A percentile compares a stretch with the other conserved stretches of the same genome.
These are phyloP conservation scores for Tubosaeta sp. DNA, from an alignment of 768 basidiomycete species.

Conservation along the genomic window DNA sequence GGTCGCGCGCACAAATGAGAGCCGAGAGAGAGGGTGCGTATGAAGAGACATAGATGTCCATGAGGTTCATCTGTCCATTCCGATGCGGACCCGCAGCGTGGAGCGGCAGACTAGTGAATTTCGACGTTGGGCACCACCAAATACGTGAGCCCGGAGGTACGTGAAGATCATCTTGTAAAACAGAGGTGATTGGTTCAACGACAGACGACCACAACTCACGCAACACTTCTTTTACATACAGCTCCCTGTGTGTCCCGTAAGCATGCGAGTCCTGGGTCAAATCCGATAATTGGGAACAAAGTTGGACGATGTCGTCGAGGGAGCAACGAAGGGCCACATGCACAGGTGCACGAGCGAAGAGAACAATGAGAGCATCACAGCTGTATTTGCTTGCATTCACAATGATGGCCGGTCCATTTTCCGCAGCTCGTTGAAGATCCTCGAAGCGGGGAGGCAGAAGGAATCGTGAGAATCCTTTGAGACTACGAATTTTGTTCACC, in stretches of 20 bases:
- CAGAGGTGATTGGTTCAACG: too few species aligned
- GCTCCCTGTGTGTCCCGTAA: not conserved
- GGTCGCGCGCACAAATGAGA: not conserved
- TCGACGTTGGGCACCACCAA: not conserved
- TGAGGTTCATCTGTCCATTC: not conserved
- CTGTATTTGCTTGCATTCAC: not conserved
- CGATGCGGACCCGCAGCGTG: not conserved
- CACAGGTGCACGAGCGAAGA: not conserved
- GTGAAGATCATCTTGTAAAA: too few species aligned
- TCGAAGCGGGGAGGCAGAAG: too few species aligned
- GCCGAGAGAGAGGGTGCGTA: not conserved
- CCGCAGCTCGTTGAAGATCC: too few species aligned
- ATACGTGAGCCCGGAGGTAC: too few species aligned
- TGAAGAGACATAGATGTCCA: not conserved
- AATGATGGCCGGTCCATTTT: not conserved
- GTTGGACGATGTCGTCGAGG: not conserved
- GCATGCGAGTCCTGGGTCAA: too few species aligned
- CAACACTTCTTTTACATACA: not conserved
- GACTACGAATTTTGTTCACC: too few species aligned
- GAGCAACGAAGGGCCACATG: not conserved
- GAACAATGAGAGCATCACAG: not conserved
- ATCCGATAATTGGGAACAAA: not conserved
- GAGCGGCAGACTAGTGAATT: not conserved
- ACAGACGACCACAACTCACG: not conserved
- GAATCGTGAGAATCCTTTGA: too few species aligned